Conservation (phyloP, 169 alveolate genomes). For the Plasmodium vinckei region DNA sequence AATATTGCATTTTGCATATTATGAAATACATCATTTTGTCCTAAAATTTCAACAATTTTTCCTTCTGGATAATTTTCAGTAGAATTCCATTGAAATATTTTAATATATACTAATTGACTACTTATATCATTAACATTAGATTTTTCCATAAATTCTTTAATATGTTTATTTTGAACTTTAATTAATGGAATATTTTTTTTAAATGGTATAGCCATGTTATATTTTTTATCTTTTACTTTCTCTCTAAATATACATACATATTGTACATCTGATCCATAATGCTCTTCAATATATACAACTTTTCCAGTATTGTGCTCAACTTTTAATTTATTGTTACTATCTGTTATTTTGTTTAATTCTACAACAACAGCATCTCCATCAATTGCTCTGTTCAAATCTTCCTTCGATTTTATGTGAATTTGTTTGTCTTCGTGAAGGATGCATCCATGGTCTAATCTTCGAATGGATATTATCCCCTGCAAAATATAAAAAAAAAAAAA, state of each 20-base stretch:
- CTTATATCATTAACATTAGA: constrained; percentile 28
- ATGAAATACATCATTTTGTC: constrained; percentile 63
- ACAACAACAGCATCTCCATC: constrained; percentile 94
- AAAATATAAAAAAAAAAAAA: not conserved
- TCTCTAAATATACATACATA: constrained; percentile 62
- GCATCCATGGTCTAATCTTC: constrained; percentile 46
- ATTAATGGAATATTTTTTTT: constrained; percentile 68
- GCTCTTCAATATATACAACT: constrained; percentile 68
- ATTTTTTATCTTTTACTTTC: constrained; percentile 20
- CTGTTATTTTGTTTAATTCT: constrained; percentile 73
- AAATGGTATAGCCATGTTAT: constrained; percentile 56
- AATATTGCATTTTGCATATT: constrained; percentile 75
- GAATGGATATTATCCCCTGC: constrained; percentile 46
- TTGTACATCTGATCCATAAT: constrained; percentile 39
- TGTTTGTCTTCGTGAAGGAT: constrained; percentile 15
- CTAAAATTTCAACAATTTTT: constrained; percentile 55
- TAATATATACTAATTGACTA: constrained; percentile 39
- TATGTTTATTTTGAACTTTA: constrained; percentile 30
- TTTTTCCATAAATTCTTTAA: constrained; percentile 41
- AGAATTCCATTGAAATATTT: constrained; percentile 42
- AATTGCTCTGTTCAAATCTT: constrained; percentile 90
- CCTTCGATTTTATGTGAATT: constrained; percentile 40
- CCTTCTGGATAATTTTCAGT: constrained; percentile 58
- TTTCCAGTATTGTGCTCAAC: not conserved
- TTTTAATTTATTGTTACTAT: not conserved